A percentile compares a stretch with the other conserved stretches of the same genome.
phyloP scores from a whole-genome alignment of 768 basidiomycete genomes.

The Podaxis sp. region DNA sequence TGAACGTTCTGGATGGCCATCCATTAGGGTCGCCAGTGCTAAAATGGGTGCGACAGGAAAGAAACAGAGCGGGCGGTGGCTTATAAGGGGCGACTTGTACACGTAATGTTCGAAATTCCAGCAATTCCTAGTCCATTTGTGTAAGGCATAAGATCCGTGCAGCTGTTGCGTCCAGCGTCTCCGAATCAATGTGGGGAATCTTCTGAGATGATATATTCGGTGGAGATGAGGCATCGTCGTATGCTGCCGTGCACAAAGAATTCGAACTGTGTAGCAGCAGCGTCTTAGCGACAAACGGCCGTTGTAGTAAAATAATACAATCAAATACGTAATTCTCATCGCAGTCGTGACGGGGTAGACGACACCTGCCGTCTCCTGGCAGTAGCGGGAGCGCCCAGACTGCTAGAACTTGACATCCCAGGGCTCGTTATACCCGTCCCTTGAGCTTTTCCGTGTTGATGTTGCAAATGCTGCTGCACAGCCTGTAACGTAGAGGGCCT shows the following conservation, averaged over 20 bases:
- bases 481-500: not conserved
- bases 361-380: not conserved
- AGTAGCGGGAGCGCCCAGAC: not conserved
- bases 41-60: too few relatives aligned
- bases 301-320: not conserved
- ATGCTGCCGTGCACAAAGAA: not conserved
- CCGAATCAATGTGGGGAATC: too few relatives aligned
- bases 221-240: not conserved
- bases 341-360: not conserved
- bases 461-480: constrained; percentile 3
- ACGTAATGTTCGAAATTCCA: too few relatives aligned
- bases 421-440: not conserved
- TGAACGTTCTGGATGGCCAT: too few relatives aligned
- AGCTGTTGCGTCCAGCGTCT: constrained; percentile 5
- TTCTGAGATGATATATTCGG: too few relatives aligned
- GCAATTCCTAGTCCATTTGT: too few relatives aligned
- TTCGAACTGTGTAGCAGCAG: not conserved
- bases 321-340: not conserved
- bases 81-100: too few relatives aligned
- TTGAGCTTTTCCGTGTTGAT: constrained; percentile 1
- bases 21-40: too few relatives aligned
- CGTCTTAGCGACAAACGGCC: not conserved
- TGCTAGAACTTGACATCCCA: not conserved
- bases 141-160: too few relatives aligned
- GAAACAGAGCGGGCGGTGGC: too few relatives aligned